Base-by-base conservation (phyloP, 768 basidiomycete species). In the Trametes punicea region DNA sequence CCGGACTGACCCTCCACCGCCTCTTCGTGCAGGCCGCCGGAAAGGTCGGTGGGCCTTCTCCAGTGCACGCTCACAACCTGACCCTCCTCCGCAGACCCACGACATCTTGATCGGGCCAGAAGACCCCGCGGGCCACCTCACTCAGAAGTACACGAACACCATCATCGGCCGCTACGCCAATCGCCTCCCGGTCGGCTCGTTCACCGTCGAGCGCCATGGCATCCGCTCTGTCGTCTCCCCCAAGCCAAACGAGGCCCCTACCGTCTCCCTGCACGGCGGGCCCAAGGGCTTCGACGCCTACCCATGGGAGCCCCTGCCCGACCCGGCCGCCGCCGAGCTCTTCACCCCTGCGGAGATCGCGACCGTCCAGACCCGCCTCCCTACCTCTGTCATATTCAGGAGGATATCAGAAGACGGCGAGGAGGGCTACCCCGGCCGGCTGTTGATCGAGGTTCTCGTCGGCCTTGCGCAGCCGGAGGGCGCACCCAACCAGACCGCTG, bases 21-120 rank as follows among this genome's bases (percentile, higher is more conserved):
- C 69, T 89, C 62, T 75, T 84, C 59, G 79, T 87, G 30, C 82
- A 86, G 62, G 77, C 77, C 36, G 80, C 83, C 64, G 88, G 85
- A 40, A 79, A 77, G 68, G 86, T 84, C 65, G 59, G 75, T 63
- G 29, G n/a, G n/a, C n/a, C n/a, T n/a, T n/a, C n/a, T 46, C 8
- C 8, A 11, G 8, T 40, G 46, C 1, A 48, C 6, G 23, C 13
- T 44, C 30, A 21, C 29, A 16, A 33, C 23, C 21, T 16, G 26
- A 9, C 34, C 41, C 50, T 20, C 29, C 38, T 58, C 34, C 51
- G 6, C 61, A 88, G 86, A 87, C 84, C 6, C 85, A 90, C 70
- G 88, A 90, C 68, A 78, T 90, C 55, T 81, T 90, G 39, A 77
- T 88, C 61, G 88, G 87, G 16, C 88, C 88, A 34, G 83, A 88